Base-by-base conservation (phyloP, 345 rosid species). In the Eucalyptus polyanthemos region DNA sequence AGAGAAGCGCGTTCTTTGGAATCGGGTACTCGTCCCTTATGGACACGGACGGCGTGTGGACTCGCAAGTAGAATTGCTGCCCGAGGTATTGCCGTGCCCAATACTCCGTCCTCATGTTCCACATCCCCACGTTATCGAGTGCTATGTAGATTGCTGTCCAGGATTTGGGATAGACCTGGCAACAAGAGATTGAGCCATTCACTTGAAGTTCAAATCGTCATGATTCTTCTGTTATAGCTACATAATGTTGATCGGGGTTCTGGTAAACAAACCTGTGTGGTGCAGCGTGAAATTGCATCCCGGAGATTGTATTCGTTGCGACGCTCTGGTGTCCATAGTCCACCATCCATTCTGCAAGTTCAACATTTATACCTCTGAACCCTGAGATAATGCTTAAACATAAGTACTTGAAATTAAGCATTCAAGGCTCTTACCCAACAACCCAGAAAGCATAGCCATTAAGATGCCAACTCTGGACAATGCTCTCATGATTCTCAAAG, bases 31-130 rank as follows among this genome's bases (percentile, higher is more conserved):
- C 99, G 69, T 97, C 99, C 86, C 99, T 93, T 16, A 93, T 76
- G 24, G 99, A 97, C 25, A 89, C 87, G 50, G 91, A 92, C 3
- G 95, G 88, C 6, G 99, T 89, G 44, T 90, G 92, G 19, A 98
- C 99, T 88, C 99, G 87, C 88, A 98, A 53, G 80, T 98, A 97
- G 58, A 98, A 94, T 37, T 97, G 99, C 87, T 97, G 99, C 14
- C 99, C 99, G 2, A 98, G 94, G 90, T 98, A 98, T 72, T 97
- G 99, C 49, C 99, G 91, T 1, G 98, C 97, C 99, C 99, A 98
- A 21, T 90, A 94, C 91, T 98, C 97, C 9, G 95, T 90, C 86
- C 99, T 95, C 90, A 98, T 49, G 93, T 98, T 97, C 99, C 99
- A 98, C 98, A 97, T 96, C 29, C 99, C 99, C 42, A 95, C 98